Percentiles rank a stretch among this genome's conserved stretches.
Conservation (phyloP, 306 rosid species). For the Vigna reflexopilosa region DNA sequence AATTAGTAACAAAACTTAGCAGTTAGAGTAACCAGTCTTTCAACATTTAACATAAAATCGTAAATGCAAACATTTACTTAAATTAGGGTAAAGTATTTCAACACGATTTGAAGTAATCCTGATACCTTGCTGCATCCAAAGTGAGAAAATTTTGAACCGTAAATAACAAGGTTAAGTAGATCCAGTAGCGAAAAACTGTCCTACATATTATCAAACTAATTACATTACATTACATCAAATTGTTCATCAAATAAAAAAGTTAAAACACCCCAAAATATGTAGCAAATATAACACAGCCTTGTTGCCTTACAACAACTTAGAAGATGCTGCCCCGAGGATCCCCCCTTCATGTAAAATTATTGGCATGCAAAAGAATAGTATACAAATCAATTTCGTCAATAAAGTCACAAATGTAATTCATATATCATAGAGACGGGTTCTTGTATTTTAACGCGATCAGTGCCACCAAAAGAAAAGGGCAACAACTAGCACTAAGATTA, state of each 20-base stretch:
- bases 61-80: too few species aligned
- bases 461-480: slow-evolving; percentile 35
- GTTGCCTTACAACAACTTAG: slow-evolving; percentile 8
- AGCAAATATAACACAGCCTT: slow-evolving; percentile 4
- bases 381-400: slow-evolving; percentile 49
- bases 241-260: neutral
- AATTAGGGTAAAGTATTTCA: too few species aligned
- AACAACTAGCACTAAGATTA: neutral
- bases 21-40: too few species aligned
- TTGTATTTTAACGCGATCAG: slow-evolving; percentile 44
- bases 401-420: slow-evolving; percentile 33
- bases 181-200: neutral
- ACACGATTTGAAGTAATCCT: too few species aligned
- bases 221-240: slow-evolving; percentile 16
- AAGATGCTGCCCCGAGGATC: slow-evolving; percentile 43
- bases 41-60: neutral
- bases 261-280: neutral
- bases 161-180: neutral
- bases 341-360: slow-evolving; percentile 32
- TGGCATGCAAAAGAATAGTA: slow-evolving; percentile 47
- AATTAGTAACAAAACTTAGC: too few species aligned
- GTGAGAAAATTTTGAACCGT: neutral
- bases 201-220: slow-evolving; percentile 17
- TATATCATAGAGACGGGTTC: slow-evolving; percentile 27
- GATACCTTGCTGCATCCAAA: neutral